Percentiles rank a stretch among this genome's conserved stretches.
Conservation (phyloP, 768 basidiomycete genomes). For the Trametes cinnabarina region DNA sequence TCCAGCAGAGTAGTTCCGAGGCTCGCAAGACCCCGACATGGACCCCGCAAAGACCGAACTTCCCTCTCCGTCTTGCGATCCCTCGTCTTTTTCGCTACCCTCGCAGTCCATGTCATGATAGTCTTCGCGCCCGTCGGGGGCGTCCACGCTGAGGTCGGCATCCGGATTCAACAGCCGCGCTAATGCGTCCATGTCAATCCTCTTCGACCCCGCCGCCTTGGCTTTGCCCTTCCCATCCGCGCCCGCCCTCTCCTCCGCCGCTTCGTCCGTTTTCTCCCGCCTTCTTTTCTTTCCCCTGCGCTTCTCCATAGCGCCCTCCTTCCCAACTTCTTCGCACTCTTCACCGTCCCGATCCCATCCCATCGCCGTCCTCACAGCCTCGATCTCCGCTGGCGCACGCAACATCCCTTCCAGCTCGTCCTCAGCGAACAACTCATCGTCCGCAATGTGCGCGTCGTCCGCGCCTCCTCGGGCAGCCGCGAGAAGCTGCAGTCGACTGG, state of each 20-base stretch:
- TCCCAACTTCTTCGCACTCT: constrained; percentile 40
- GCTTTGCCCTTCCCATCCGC: constrained; percentile 16
- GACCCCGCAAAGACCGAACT: constrained; percentile 17
- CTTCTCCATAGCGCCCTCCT: not conserved
- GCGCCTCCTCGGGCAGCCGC: constrained; percentile 56
- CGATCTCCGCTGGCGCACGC: constrained; percentile 51
- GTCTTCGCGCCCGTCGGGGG: constrained; percentile 18
- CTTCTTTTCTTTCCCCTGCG: constrained; percentile 7
- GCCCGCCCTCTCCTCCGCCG: constrained; percentile 3
- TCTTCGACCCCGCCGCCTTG: constrained; percentile 34
- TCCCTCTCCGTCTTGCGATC: constrained; percentile 19
- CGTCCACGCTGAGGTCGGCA: constrained; percentile 29
- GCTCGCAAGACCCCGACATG: not conserved
- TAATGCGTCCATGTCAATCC: constrained; percentile 59
- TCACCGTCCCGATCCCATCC: constrained; percentile 34
- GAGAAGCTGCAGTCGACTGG: constrained; percentile 68
- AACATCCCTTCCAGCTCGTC: constrained; percentile 66
- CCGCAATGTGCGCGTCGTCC: constrained; percentile 47
- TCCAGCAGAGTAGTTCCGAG: constrained; percentile 11
- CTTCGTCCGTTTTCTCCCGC: constrained; percentile 18
- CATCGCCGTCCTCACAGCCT: constrained; percentile 38
- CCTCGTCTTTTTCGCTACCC: not conserved
- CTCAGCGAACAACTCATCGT: constrained; percentile 70
- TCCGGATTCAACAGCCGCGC: constrained; percentile 45
- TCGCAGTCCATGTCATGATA: constrained; percentile 4